phyloP scores from a whole-genome alignment of 2,329 filamentous ascomycete genomes.

The Aspergillus phoenicis region DNA sequence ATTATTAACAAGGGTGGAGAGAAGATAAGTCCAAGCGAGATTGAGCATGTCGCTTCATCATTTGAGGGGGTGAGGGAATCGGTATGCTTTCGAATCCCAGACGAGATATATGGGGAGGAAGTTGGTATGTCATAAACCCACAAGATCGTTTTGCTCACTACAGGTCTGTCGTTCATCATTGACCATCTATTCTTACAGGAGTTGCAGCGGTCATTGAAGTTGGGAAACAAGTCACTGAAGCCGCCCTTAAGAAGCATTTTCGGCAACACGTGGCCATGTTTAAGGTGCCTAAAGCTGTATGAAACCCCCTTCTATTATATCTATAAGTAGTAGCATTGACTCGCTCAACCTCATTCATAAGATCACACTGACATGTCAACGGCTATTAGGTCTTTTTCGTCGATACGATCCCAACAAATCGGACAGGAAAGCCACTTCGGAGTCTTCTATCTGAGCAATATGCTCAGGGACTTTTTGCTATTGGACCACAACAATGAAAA shows the following conservation, averaged over 20 bases:
- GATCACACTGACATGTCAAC: not conserved
- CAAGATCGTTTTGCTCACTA: no score
- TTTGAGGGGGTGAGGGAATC: not conserved
- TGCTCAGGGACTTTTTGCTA: no score
- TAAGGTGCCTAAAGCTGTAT: not conserved
- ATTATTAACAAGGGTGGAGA: not conserved
- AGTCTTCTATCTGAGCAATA: no score
- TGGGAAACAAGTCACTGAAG: not conserved
- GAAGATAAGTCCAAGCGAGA: not conserved
- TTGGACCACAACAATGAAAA: no score
- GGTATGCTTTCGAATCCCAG: not conserved
- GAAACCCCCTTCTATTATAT: not conserved
- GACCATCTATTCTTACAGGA: not conserved
- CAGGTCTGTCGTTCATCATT: not conserved
- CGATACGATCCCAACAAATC: not conserved
- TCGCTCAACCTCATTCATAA: not conserved
- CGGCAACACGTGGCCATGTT: not conserved
- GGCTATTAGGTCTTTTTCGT: not conserved
- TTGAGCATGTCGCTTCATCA: not conserved
- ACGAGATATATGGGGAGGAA: not conserved
- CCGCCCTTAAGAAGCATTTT: no score
- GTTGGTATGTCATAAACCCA: not conserved
- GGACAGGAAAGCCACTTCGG: no score
- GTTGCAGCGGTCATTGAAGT: not conserved
- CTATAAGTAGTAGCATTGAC: not conserved